These are phyloP conservation scores for Bjerkandera adusta DNA, from an alignment of 1,284 basidiomycete species.

Conservation along the genomic window DNA sequence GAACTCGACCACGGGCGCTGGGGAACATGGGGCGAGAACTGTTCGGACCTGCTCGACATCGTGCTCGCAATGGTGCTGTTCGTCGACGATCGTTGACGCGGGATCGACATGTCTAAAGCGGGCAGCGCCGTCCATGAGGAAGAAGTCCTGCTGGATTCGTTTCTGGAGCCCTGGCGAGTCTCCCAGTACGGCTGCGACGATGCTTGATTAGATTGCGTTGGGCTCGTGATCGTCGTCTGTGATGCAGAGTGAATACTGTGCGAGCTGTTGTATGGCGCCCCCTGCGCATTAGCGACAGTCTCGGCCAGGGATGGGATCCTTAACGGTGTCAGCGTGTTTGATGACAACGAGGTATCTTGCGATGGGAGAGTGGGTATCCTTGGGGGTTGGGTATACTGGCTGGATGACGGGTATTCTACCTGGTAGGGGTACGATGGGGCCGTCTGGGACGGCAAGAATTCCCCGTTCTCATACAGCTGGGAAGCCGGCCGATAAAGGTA, in stretches of 20 bases:
- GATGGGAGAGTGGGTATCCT: conserved; percentile 3
- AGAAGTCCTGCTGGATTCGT: conserved; percentile 18
- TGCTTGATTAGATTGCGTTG: conserved; percentile 9
- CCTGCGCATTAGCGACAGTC: conserved; percentile 13
- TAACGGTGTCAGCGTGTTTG: conserved; percentile 15
- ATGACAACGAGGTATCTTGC: conserved; percentile 14
- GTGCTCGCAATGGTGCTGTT: conserved; percentile 13
- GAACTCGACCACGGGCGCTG: conserved; percentile 31
- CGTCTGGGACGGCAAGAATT: conserved; percentile 14
- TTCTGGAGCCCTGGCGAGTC: conserved; percentile 12
- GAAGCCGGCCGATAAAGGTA: conserved; percentile 21
- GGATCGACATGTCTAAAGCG: conserved; percentile 27
- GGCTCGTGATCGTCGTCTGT: conserved; percentile 8
- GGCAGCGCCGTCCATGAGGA: conserved; percentile 29
- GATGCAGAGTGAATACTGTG: conserved; percentile 13
- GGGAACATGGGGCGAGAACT: conserved; percentile 27
- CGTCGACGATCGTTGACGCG: conserved; percentile 22
- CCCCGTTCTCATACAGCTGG: conserved; percentile 19
- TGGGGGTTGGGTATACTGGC: conserved; percentile 14
- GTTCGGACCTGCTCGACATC: conserved; percentile 20
- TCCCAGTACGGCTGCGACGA: conserved; percentile 23
- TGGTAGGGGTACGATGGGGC: conserved; percentile 20
- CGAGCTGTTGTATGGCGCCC: conserved; percentile 18
- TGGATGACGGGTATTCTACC: conserved; percentile 19
- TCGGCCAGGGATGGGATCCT: conserved; percentile 22